Conservation (phyloP, 495 filamentous ascomycete species). For the Penicillium cataractarum region DNA sequence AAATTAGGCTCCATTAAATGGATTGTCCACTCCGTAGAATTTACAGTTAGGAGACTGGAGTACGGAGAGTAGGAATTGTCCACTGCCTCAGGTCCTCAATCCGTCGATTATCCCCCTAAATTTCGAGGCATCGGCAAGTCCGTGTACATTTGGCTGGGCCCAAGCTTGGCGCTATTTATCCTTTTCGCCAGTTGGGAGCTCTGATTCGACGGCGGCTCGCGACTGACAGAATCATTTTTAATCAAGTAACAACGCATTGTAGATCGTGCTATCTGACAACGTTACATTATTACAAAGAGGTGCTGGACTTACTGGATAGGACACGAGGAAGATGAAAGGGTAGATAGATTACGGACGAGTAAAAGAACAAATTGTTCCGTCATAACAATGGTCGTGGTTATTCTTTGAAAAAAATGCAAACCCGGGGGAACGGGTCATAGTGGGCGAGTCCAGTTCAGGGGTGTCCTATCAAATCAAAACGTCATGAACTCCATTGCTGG, state of each 20-base stretch:
- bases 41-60: no score
- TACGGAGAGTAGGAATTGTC: no score
- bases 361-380: neutral
- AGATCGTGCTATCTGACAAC: neutral
- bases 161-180: conserved; percentile 7
- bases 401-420: neutral
- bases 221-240: neutral
- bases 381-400: neutral
- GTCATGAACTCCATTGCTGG: neutral
- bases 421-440: neutral
- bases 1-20: neutral
- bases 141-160: conserved; percentile 13
- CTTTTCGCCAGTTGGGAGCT: neutral
- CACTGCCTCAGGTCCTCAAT: no score
- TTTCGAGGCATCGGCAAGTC: conserved; percentile 18
- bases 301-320: no score
- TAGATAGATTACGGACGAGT: neutral
- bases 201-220: conserved; percentile 4
- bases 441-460: conserved; percentile 1
- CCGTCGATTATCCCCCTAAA: neutral
- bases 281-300: conserved; percentile 11
- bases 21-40: no score
- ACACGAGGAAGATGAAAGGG: neutral
- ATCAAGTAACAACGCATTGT: neutral
- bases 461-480: conserved; percentile 2